phyloP scores from a whole-genome alignment of 257 asterid genomes.

The Fraxinus anomala region DNA sequence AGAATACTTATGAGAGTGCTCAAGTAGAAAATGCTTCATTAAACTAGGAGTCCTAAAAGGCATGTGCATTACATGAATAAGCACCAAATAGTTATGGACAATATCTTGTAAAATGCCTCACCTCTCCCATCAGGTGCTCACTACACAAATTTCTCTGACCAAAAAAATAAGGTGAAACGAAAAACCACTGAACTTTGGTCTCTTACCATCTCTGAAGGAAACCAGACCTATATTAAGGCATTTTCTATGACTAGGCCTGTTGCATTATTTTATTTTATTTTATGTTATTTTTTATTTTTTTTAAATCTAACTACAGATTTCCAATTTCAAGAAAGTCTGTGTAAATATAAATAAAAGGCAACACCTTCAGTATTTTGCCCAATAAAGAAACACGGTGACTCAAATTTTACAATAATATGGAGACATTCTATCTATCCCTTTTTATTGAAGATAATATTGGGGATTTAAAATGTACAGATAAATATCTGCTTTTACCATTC shows the following conservation, averaged over 20 bases:
- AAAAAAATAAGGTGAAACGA: neutral
- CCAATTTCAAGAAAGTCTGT: neutral
- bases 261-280: no score
- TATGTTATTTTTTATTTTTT: no score
- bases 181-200: neutral
- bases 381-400: neutral
- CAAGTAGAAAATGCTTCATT: neutral
- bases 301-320: neutral
- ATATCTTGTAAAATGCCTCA: neutral
- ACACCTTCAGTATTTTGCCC: neutral
- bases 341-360: neutral
- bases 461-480: neutral
- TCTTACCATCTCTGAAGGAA: neutral
- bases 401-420: neutral
- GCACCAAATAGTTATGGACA: neutral
- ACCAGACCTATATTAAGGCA: neutral
- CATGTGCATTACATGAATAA: neutral
- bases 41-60: neutral
- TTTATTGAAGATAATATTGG: neutral
- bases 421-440: neutral
- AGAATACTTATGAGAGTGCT: neutral
- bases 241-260: neutral
- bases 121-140: neutral
- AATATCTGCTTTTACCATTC: neutral
- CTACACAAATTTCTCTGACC: neutral